A percentile compares a stretch with the other conserved stretches of the same genome.
Evolutionary conservation across 2,329 filamentous ascomycete species (phyloP).

Genomic region (Calonectria henricotiae): DNA sequence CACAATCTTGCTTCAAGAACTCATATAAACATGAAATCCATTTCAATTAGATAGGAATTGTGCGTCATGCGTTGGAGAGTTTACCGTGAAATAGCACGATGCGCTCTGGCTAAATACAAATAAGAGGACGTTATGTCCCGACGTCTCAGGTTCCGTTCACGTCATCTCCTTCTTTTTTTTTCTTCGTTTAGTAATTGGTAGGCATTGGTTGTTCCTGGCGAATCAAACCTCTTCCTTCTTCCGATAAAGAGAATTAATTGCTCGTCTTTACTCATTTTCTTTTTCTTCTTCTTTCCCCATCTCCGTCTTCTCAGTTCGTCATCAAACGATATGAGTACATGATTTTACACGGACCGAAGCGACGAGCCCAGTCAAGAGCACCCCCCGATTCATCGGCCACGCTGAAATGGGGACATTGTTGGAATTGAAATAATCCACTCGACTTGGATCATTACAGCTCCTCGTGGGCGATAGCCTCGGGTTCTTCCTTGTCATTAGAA

Average conservation of each 20-base stretch:
- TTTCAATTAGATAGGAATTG: constrained; percentile 46
- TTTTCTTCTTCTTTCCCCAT: constrained; percentile 37
- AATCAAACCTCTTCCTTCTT: constrained; percentile 25
- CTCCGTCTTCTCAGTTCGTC: constrained; percentile 45
- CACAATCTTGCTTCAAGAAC: neutral
- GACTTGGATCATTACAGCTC: constrained; percentile 30
- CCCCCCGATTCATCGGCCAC: constrained; percentile 4
- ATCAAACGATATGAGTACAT: constrained; percentile 52
- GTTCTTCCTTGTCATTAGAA: constrained; percentile 72
- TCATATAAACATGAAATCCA: constrained; percentile 38
- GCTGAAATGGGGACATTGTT: constrained; percentile 14
- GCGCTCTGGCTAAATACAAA: constrained; percentile 48
- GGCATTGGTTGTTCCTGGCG: constrained; percentile 32
- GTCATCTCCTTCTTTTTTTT: constrained; percentile 43
- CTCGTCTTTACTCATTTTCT: constrained; percentile 36
- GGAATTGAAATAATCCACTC: neutral
- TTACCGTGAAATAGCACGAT: constrained; percentile 40
- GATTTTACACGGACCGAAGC: constrained; percentile 47
- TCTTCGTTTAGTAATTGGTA: constrained; percentile 39
- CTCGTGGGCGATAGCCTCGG: constrained; percentile 62
- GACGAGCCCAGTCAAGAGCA: neutral
- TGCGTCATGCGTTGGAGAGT: constrained; percentile 34
- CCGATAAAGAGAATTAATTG: constrained; percentile 27
- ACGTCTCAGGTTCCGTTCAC: constrained; percentile 40
- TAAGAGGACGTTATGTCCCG: constrained; percentile 47